Evolutionary conservation across 257 asterid species (phyloP), one percentile per base, ranked within the genome.

Genomic region (Vinca minor): DNA sequence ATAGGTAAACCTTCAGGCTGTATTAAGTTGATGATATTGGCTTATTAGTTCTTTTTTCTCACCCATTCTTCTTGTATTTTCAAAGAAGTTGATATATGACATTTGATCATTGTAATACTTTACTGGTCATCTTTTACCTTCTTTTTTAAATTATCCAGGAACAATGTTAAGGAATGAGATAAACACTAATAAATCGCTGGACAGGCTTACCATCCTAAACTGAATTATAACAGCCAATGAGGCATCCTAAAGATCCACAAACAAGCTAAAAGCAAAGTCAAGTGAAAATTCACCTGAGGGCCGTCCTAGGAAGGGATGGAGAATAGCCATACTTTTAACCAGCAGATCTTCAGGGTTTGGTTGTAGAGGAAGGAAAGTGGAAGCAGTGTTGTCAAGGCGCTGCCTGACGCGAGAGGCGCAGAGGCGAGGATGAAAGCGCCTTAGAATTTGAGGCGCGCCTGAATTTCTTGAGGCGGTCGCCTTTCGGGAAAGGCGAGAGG

Each of bases 1-100:
- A 32, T 67, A 44, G 50, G 44, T n/a, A 38, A 34, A 60, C 26
- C 65, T 21, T 52, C 58, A 50, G 64, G 42, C 35, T 59, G 48
- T 64, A 59, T 25, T 61, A 63, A 58, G 58, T 34, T n/a, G 62
- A 61, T 31, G 23, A 25, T 42, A 36, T 9, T 38, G 55, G 62
- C 17, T 62, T 46, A 61, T 13, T 26, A 61, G 26, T 62, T 49
- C 26, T 64, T 48, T 10, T 18, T 3, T 21, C 61, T 56, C 62
- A 56, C 39, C 14, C 42, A 35, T 38, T 34, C 48, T 38, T 13
- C 23, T 28, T 63, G 13, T 42, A 34, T 32, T 50, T 15, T 1
- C 32, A 18, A 41, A 69, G 35, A 8, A 36, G 31, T 61, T 5
- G 23, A 8, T 26, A 15, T 20, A 39, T 10, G 35, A 46, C 3